A percentile compares a stretch with the other conserved stretches of the same genome.
These are phyloP conservation scores for Yamadazyma ubonensis DNA, from an alignment of 805 yeast species.

Conservation along the genomic window DNA sequence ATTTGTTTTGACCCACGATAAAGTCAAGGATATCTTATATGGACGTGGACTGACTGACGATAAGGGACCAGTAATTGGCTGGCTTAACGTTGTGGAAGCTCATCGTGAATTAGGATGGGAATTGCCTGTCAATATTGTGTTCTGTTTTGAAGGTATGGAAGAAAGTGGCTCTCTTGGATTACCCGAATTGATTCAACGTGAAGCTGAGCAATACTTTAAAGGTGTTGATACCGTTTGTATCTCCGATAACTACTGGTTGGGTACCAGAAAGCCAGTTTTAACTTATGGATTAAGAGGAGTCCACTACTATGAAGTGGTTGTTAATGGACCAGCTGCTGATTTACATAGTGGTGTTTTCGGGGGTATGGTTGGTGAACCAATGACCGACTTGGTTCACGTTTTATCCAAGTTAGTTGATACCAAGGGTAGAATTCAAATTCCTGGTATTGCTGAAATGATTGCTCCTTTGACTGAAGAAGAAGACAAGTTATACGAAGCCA, in stretches of 20 bases:
- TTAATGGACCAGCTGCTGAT: constrained; percentile 94
- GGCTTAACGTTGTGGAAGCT: constrained; percentile 93
- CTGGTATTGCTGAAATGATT: constrained; percentile 91
- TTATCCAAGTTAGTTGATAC: constrained; percentile 75
- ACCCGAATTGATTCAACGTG: constrained; percentile 76
- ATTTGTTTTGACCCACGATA: constrained; percentile 59
- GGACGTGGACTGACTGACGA: constrained; percentile 98
- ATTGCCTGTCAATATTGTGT: constrained; percentile 87
- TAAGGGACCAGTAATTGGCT: constrained; percentile 96
- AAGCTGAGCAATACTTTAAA: constrained; percentile 78
- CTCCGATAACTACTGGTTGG: constrained; percentile 97
- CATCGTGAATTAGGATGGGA: constrained; percentile 82
- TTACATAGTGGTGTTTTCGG: constrained; percentile 97
- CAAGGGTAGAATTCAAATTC: constrained; percentile 79
- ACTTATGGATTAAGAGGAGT: constrained; percentile 98
- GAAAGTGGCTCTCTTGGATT: constrained; percentile 94
- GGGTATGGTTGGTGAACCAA: constrained; percentile 95
- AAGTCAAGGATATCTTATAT: constrained; percentile 65
- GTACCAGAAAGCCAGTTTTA: constrained; percentile 93
- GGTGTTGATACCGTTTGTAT: constrained; percentile 93
- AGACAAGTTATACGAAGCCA: constrained; percentile 72
- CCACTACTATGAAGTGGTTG: constrained; percentile 80
- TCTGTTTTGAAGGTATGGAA: constrained; percentile 99
- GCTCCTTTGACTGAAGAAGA: constrained; percentile 88
- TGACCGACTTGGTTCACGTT: constrained; percentile 85